These are phyloP conservation scores for Dactylellina leptospora DNA, from an alignment of 2,329 filamentous ascomycete genomes.

Conservation along the genomic window DNA sequence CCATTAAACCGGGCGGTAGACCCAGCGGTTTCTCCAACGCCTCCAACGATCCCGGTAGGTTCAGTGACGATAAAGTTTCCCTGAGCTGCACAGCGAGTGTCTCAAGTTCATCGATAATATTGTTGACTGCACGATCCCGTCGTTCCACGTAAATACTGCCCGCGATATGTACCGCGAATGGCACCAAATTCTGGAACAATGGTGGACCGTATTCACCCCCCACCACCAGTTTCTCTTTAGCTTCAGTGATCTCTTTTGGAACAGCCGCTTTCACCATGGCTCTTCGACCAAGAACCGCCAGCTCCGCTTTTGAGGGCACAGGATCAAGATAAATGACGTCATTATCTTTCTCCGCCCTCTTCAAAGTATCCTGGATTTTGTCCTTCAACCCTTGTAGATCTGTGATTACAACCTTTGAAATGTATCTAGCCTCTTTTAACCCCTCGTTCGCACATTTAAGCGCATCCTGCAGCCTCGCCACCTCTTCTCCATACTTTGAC, in stretches of 20 bases:
- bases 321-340: constrained; percentile 91
- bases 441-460: constrained; percentile 84
- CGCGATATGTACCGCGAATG: constrained; percentile 93
- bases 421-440: constrained; percentile 80
- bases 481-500: constrained; percentile 92
- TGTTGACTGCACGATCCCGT: constrained; percentile 87
- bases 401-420: constrained; percentile 81
- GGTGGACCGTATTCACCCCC: constrained; percentile 81
- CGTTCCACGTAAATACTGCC: constrained; percentile 95
- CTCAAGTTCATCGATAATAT: constrained; percentile 83
- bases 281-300: constrained; percentile 84
- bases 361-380: constrained; percentile 84
- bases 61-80: constrained; percentile 79
- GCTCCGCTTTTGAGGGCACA: constrained; percentile 86
- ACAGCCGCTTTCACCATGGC: constrained; percentile 84
- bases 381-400: constrained; percentile 85
- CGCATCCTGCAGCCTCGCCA: constrained; percentile 83
- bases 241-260: constrained; percentile 82
- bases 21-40: constrained; percentile 94
- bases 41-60: constrained; percentile 89
- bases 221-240: constrained; percentile 81
- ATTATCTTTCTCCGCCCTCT: constrained; percentile 93
- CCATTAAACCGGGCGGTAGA: constrained; percentile 81
- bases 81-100: constrained; percentile 80
- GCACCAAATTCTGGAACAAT: constrained; percentile 88